Percentiles rank a stretch among this genome's conserved stretches.
phyloP scores from a whole-genome alignment of 768 basidiomycete species.

The Tulasnella calospora region DNA sequence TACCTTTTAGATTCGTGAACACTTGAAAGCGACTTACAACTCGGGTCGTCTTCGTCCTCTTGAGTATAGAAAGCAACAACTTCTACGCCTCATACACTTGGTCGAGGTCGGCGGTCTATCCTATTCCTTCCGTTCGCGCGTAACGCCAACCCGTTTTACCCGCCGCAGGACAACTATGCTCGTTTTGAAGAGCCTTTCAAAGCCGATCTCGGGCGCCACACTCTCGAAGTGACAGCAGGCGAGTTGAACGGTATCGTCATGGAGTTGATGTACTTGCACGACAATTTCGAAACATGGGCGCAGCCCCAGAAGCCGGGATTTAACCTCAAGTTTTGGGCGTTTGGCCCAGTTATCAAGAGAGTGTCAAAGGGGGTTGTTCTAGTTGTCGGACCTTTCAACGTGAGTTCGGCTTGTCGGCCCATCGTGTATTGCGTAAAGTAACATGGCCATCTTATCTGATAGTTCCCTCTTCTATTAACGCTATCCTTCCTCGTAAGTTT shows the following conservation, averaged over 20 bases:
- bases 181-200: constrained; percentile 55
- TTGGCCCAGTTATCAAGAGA: background rate
- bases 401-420: constrained; percentile 12
- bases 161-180: constrained; percentile 49
- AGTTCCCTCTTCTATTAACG: constrained; percentile 52
- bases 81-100: constrained; percentile 53
- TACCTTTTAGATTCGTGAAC: constrained; percentile 48
- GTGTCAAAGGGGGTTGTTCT: constrained; percentile 46
- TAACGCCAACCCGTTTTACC: background rate
- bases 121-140: background rate
- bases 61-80: constrained; percentile 65
- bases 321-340: constrained; percentile 30
- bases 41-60: constrained; percentile 61
- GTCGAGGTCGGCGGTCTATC: constrained; percentile 11
- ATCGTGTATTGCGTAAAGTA: background rate
- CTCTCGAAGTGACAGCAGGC: constrained; percentile 55
- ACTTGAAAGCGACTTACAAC: constrained; percentile 54
- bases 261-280: constrained; percentile 52
- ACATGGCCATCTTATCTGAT: constrained; percentile 53
- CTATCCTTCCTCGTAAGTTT: constrained; percentile 45
- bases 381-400: constrained; percentile 35
- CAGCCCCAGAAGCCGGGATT: constrained; percentile 57
- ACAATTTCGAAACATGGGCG: constrained; percentile 69
- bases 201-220: constrained; percentile 60
- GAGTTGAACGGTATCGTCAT: constrained; percentile 56